Conservation (phyloP, 1,284 basidiomycete genomes). For the Erythrobasidium hasegawianum region DNA sequence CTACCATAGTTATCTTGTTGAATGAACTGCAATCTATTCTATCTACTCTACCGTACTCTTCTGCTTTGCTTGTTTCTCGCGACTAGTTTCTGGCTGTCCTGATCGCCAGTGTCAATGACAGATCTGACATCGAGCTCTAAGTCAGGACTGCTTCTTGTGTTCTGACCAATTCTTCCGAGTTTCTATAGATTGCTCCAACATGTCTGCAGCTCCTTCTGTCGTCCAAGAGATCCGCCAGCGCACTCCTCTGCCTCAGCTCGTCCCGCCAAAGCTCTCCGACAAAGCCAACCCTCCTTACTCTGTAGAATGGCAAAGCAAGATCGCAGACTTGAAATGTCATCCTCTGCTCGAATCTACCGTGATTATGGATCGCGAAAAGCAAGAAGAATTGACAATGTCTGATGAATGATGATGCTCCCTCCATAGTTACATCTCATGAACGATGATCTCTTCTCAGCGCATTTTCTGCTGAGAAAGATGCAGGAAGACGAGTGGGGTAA, state of each 20-base stretch:
- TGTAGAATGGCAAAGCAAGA: conserved; percentile 14
- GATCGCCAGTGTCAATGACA: too few relatives aligned
- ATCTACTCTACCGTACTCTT: too few relatives aligned
- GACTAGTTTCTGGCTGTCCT: too few relatives aligned
- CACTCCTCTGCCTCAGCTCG: conserved; percentile 29
- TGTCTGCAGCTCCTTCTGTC: conserved; percentile 18
- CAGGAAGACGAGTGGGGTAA: conserved; percentile 38
- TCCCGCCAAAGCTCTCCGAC: conserved; percentile 28
- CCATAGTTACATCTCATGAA: conserved; percentile 34
- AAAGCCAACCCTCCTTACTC: conserved; percentile 30
- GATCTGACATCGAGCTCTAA: too few relatives aligned
- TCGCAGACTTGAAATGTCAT: conserved; percentile 34
- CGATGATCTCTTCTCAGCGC: conserved; percentile 36
- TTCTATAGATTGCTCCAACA: too few relatives aligned
- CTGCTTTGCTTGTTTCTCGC: too few relatives aligned
- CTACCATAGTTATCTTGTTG: too few relatives aligned
- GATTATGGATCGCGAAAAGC: not conserved
- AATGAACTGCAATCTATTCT: too few relatives aligned
- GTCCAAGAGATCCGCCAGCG: conserved; percentile 18
- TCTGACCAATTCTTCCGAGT: too few relatives aligned
- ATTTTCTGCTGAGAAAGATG: conserved; percentile 36
- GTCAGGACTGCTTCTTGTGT: too few relatives aligned
- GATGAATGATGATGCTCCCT: not conserved
- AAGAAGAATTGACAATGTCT: not conserved
- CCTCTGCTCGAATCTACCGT: conserved; percentile 31